phyloP scores from a whole-genome alignment of 1,139 yeast species.

The Saccharomyces pastorianus region DNA sequence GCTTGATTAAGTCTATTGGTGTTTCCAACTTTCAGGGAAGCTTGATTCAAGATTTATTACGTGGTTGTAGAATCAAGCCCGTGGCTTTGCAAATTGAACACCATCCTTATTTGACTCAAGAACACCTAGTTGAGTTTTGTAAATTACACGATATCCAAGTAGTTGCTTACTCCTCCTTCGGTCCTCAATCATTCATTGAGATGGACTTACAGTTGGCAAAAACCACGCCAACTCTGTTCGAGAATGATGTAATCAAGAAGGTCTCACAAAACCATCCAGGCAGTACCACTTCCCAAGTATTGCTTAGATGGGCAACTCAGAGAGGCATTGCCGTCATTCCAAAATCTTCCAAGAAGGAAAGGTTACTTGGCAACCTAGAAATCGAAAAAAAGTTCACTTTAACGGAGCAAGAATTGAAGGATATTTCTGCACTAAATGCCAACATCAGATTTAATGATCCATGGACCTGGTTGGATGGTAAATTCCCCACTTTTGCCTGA shows the following conservation, averaged over 20 bases:
- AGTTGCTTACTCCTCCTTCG: constrained; percentile 82
- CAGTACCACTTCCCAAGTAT: constrained; percentile 52
- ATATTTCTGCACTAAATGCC: constrained; percentile 51
- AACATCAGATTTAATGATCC: constrained; percentile 82
- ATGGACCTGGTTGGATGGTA: constrained; percentile 49
- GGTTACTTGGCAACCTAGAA: constrained; percentile 50
- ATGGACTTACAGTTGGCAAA: constrained; percentile 47
- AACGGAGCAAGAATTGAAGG: constrained; percentile 45
- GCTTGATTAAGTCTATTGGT: constrained; percentile 72
- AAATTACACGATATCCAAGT: constrained; percentile 56
- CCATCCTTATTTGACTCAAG: constrained; percentile 85
- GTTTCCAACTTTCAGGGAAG: constrained; percentile 77
- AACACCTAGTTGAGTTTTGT: constrained; percentile 54
- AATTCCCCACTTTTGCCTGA: constrained; percentile 30
- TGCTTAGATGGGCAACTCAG: constrained; percentile 78
- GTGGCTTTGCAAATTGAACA: constrained; percentile 81
- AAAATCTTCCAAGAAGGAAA: constrained; percentile 56
- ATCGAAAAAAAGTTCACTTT: constrained; percentile 46
- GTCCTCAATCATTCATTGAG: constrained; percentile 69
- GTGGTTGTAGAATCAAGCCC: constrained; percentile 66
- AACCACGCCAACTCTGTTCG: constrained; percentile 47
- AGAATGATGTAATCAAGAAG: constrained; percentile 41
- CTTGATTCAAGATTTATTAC: constrained; percentile 62
- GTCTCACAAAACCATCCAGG: constrained; percentile 46
- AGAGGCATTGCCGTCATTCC: constrained; percentile 67